Evolutionary conservation across 2,329 filamentous ascomycete genomes (phyloP).

Genomic region (Mariannaea elegans): DNA sequence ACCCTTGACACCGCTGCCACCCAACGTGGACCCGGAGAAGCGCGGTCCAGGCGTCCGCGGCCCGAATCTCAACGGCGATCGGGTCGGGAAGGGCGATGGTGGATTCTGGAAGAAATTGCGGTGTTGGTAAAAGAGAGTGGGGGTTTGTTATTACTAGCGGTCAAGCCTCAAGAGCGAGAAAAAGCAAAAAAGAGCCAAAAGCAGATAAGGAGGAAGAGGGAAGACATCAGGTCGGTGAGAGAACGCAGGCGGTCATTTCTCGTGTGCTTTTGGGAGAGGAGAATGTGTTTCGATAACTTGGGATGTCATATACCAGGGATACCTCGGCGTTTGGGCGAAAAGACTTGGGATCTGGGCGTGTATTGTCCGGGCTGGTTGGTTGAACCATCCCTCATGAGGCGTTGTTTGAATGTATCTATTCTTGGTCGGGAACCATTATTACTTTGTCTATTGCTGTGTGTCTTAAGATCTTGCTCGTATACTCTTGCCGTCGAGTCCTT

Average conservation of each 20-base stretch:
- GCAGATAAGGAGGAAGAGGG: constrained; percentile 2
- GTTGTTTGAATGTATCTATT: constrained; percentile 27
- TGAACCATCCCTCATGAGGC: constrained; percentile 28
- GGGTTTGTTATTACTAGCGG: neutral
- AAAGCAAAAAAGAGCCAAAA: constrained; percentile 14
- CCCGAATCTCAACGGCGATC: constrained; percentile 53
- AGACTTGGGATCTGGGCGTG: constrained; percentile 27
- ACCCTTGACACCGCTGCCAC: constrained; percentile 63
- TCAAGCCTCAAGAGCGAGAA: neutral
- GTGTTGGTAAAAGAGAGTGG: constrained; percentile 57
- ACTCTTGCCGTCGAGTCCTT: constrained; percentile 5
- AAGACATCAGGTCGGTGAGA: neutral
- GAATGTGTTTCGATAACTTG: constrained; percentile 28
- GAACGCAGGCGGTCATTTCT: constrained; percentile 4
- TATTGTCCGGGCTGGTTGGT: constrained; percentile 23
- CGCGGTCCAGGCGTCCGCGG: constrained; percentile 56
- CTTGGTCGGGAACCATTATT: constrained; percentile 23
- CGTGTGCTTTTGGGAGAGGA: constrained; percentile 19
- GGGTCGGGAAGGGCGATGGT: constrained; percentile 51
- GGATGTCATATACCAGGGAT: constrained; percentile 43
- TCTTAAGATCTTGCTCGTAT: constrained; percentile 18
- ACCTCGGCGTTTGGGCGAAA: constrained; percentile 39
- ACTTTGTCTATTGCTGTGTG: constrained; percentile 15
- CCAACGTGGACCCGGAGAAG: constrained; percentile 52
- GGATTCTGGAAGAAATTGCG: constrained; percentile 66